A percentile compares a stretch with the other conserved stretches of the same genome.
Evolutionary conservation across 495 filamentous ascomycete species (phyloP).

Genomic region (Amniculicola lignicola): DNA sequence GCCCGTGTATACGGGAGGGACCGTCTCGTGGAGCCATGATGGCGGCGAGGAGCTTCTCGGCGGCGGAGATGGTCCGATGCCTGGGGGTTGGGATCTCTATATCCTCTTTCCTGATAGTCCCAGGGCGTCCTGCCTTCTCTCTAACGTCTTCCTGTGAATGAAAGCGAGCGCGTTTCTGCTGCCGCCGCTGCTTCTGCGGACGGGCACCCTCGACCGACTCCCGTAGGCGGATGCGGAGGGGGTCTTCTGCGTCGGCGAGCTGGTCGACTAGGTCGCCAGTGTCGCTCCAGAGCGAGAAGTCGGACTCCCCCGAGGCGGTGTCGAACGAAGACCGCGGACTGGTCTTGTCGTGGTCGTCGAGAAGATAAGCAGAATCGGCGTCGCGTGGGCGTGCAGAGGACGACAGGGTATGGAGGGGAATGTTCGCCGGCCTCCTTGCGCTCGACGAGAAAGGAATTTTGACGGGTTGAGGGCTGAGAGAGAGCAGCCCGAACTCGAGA

Average conservation of each 20-base stretch:
- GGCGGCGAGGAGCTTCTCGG: constrained; percentile 65
- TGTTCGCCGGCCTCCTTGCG: constrained; percentile 48
- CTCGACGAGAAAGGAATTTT: constrained; percentile 52
- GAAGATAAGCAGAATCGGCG: constrained; percentile 40
- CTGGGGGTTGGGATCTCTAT: constrained; percentile 74
- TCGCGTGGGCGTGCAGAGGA: constrained; percentile 43
- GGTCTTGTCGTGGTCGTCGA: constrained; percentile 50
- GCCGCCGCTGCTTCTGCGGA: constrained; percentile 38
- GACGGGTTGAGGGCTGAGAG: constrained; percentile 48
- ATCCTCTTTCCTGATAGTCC: constrained; percentile 67
- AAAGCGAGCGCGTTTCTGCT: constrained; percentile 55
- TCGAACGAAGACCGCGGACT: constrained; percentile 48
- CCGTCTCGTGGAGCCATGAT: constrained; percentile 80
- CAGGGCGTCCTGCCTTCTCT: constrained; percentile 42
- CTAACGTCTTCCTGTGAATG: constrained; percentile 33
- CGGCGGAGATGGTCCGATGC: constrained; percentile 58
- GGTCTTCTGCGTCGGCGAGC: constrained; percentile 75
- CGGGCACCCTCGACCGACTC: constrained; percentile 60
- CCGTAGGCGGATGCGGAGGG: constrained; percentile 62
- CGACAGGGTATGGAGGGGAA: constrained; percentile 56
- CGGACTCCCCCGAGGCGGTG: constrained; percentile 62
- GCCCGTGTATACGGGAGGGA: constrained; percentile 70
- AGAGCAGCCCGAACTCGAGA: constrained; percentile 50
- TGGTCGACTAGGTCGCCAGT: constrained; percentile 92
- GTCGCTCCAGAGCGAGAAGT: constrained; percentile 82